A percentile compares a stretch with the other conserved stretches of the same genome.
Evolutionary conservation across 805 yeast species (phyloP).

Genomic region (Peterozyma toletana): DNA sequence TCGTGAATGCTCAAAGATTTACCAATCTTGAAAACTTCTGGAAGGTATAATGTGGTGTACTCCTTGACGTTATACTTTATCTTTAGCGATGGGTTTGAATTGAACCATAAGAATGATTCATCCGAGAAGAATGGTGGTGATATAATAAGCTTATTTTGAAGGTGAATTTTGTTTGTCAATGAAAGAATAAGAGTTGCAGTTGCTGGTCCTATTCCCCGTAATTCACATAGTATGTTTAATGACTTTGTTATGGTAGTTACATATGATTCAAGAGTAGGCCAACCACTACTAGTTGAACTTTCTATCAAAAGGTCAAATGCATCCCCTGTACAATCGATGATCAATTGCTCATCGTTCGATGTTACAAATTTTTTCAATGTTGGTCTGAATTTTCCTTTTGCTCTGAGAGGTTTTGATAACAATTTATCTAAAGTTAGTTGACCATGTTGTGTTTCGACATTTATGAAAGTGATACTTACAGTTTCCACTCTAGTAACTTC

Average conservation of each 20-base stretch:
- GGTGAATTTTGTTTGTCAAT: constrained; percentile 9
- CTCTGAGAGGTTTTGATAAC: constrained; percentile 5
- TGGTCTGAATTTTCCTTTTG: constrained; percentile 37
- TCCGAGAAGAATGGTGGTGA: constrained; percentile 44
- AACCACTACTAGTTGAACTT: not conserved
- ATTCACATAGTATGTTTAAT: constrained; percentile 24
- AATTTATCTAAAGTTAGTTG: too few relatives aligned
- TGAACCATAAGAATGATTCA: constrained; percentile 31
- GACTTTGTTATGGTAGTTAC: constrained; percentile 16
- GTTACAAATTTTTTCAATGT: constrained; percentile 31
- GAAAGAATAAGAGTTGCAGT: constrained; percentile 38
- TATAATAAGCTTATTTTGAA: not conserved
- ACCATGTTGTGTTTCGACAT: too few relatives aligned
- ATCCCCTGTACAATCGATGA: constrained; percentile 21
- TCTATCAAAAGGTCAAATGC: constrained; percentile 16
- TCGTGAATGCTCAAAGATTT: not conserved
- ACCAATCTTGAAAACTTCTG: constrained; percentile 5
- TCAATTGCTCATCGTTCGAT: constrained; percentile 25
- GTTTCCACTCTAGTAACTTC: constrained; percentile 41
- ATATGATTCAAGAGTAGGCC: constrained; percentile 11
- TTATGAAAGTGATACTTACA: constrained; percentile 11
- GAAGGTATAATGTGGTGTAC: constrained; percentile 28
- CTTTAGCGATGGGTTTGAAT: constrained; percentile 19
- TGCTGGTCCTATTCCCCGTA: constrained; percentile 45
- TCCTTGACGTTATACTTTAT: constrained; percentile 36